Evolutionary conservation across 2,329 filamentous ascomycete species (phyloP), one percentile per base, ranked within the genome.

Genomic region (Chalaropsis ovoidea): DNA sequence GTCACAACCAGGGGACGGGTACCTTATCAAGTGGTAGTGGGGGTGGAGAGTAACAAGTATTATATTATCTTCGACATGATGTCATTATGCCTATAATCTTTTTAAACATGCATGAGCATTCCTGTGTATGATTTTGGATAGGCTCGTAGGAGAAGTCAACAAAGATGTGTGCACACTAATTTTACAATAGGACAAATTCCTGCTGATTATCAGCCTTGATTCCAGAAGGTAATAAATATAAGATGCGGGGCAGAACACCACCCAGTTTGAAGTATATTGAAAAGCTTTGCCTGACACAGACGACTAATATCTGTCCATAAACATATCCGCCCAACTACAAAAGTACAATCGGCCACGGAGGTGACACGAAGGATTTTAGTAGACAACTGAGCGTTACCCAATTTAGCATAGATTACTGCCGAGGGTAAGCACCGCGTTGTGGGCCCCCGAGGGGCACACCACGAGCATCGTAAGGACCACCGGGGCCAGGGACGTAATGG

Each of bases 381-480:
- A 19, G 43, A 47, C 4, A 47, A 47, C 35, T 39, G 35, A 39
- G 35, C 5, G 15, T 19, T 58, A 31, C 35, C 19, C 11, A 15
- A 13, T 45, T 8, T 17, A 27, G 27, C 17, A 52, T 4, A 6
- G 19, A 31, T 65, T 69, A 74, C 68, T 73, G 75, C 67, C 77
- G 73, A 68, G 77, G 74, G 70, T 75, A 79, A 19, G 71, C 72
- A 17, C 79, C 77, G 35, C 81, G 80, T 63, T 64, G 65, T n/a
- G 66, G 66, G 17, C 45, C 66, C 13, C 63, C 60, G 45, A 67
- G 62, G 17, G 80, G 81, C 74, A 82, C 81, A 31, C 80, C 80
- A 62, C 81, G 79, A 56, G 77, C 79, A 70, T 85, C 83, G 70
- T 82, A 85, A 1, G 78, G 78, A 5, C 73, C 72, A 5, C 77